A percentile compares a stretch with the other conserved stretches of the same genome.
These are phyloP conservation scores for Skeletonema marinoi DNA, from an alignment of 108 stramenopile genomes.

Conservation along the genomic window DNA sequence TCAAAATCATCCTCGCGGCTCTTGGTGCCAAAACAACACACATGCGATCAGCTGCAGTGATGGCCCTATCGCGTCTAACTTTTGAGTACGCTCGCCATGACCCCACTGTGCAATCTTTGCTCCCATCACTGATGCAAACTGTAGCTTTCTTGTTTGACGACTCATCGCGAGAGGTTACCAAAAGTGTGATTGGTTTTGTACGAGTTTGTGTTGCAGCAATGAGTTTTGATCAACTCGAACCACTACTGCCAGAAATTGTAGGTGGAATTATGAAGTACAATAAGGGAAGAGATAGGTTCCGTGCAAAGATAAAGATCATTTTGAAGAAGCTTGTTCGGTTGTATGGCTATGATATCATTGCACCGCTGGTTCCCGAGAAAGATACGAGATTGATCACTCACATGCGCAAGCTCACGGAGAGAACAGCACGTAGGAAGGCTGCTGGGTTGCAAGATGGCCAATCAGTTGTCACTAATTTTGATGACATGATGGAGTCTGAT, in stretches of 20 bases:
- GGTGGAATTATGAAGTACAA: conserved; percentile 81
- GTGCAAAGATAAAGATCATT: conserved; percentile 93
- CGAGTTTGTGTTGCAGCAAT: conserved; percentile 84
- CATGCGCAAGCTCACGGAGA: conserved; percentile 83
- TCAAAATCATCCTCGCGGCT: conserved; percentile 75
- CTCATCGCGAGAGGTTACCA: conserved; percentile 86
- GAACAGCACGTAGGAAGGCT: conserved; percentile 63
- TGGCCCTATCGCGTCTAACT: conserved; percentile 73
- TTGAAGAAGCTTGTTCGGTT: conserved; percentile 88
- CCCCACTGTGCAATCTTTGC: conserved; percentile 56
- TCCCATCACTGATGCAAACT: conserved; percentile 80
- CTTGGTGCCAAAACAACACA: conserved; percentile 87
- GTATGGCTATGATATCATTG: conserved; percentile 84
- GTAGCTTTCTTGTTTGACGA: conserved; percentile 90
- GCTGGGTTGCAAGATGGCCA: conserved; percentile 44
- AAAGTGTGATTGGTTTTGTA: conserved; percentile 90
- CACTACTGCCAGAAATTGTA: conserved; percentile 79
- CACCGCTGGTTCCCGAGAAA: conserved; percentile 75
- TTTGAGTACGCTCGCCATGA: conserved; percentile 73
- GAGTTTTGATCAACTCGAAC: conserved; percentile 61
- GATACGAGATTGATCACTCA: conserved; percentile 86
- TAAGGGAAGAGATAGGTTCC: conserved; percentile 81
- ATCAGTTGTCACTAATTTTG: conserved; percentile 47
- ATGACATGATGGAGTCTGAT: conserved; percentile 83
- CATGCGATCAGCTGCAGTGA: conserved; percentile 92